phyloP scores from a whole-genome alignment of 2,329 filamentous ascomycete species.

The Diaporthe humulicola region DNA sequence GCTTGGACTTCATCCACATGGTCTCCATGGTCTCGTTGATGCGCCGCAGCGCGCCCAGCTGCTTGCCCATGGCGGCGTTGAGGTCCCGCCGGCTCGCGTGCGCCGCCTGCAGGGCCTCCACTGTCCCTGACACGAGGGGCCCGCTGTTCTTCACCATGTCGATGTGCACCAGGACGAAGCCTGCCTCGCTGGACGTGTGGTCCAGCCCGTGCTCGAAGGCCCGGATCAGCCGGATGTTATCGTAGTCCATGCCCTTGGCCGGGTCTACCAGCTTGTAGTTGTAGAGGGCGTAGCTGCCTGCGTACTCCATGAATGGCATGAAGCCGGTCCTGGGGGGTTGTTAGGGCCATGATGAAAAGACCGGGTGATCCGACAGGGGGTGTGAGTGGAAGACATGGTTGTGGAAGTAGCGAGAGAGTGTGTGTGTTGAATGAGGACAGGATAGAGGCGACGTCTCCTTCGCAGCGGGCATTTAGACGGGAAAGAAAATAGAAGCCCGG shows the following conservation, averaged over 20 bases:
- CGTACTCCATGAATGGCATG: conserved; percentile 93
- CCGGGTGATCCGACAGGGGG: no score
- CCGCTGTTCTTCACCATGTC: conserved; percentile 94
- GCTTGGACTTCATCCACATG: conserved; percentile 93
- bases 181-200: conserved; percentile 88
- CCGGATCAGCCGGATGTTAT: conserved; percentile 85
- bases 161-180: conserved; percentile 95
- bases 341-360: conserved; percentile 1
- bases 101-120: conserved; percentile 73
- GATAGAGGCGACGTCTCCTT: conserved; percentile 22
- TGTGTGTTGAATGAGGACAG: conserved; percentile 32
- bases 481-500: background rate
- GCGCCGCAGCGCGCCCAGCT: conserved; percentile 74
- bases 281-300: conserved; percentile 76
- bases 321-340: conserved; percentile 70
- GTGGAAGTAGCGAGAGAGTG: conserved; percentile 22
- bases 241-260: conserved; percentile 68
- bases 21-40: conserved; percentile 87
- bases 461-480: background rate
- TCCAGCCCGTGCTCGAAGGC: conserved; percentile 93
- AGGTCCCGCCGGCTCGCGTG: conserved; percentile 65
- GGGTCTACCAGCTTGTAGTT: conserved; percentile 75
- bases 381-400: background rate
- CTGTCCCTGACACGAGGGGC: conserved; percentile 79
- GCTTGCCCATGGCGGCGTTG: conserved; percentile 73